Percentiles rank a stretch among this genome's conserved stretches.
These are phyloP conservation scores for Tilletia caries DNA, from an alignment of 1,284 basidiomycete genomes.

Conservation along the genomic window DNA sequence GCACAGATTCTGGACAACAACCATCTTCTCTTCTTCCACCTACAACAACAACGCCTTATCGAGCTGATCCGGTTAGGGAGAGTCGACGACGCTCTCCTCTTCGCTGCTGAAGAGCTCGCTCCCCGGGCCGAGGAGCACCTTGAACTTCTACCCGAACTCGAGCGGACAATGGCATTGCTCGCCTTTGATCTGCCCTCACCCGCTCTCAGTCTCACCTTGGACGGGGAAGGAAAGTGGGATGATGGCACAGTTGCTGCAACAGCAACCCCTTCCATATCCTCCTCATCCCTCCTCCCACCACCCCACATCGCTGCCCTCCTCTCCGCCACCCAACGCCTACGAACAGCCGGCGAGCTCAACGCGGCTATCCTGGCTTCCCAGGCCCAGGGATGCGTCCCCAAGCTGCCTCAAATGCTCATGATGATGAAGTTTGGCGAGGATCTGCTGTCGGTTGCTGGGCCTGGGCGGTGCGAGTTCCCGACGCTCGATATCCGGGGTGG, in stretches of 20 bases:
- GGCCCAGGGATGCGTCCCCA: slow-evolving; percentile 86
- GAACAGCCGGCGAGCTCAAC: slow-evolving; percentile 86
- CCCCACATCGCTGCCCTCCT: slow-evolving; percentile 69
- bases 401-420: slow-evolving; percentile 78
- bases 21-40: slow-evolving; percentile 80
- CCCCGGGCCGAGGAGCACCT: slow-evolving; percentile 91
- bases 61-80: slow-evolving; percentile 83
- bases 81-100: slow-evolving; percentile 75
- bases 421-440: slow-evolving; percentile 84
- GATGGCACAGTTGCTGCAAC: neutral
- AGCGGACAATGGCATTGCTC: slow-evolving; percentile 89
- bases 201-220: slow-evolving; percentile 7
- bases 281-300: slow-evolving; percentile 56
- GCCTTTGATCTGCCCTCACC: slow-evolving; percentile 67
- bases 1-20: slow-evolving; percentile 88
- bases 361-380: slow-evolving; percentile 87
- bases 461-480: slow-evolving; percentile 41
- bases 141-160: slow-evolving; percentile 84
- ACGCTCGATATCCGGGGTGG: slow-evolving; percentile 28
- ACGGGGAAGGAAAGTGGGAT: slow-evolving; percentile 13
- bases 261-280: slow-evolving; percentile 19
- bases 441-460: slow-evolving; percentile 64
- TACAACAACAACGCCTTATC: slow-evolving; percentile 90
- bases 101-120: slow-evolving; percentile 89
- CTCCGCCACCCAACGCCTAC: slow-evolving; percentile 79